phyloP scores from a whole-genome alignment of 108 stramenopile species.

The Craspedostauros australis region DNA sequence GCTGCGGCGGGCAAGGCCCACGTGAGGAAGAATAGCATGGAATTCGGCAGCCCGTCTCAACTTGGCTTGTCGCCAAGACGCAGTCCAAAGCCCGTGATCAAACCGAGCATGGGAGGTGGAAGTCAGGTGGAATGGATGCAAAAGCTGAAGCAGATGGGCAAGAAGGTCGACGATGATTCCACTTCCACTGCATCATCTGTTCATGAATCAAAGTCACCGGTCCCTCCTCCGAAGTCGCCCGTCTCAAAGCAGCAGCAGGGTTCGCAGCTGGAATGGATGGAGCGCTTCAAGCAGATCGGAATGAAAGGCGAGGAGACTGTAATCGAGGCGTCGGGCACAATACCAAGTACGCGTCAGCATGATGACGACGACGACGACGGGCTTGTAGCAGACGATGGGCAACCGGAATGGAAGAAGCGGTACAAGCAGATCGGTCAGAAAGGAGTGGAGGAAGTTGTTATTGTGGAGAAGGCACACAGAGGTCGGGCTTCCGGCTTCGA shows the following conservation, averaged over 20 bases:
- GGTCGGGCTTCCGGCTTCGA: too few relatives aligned
- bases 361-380: too few relatives aligned
- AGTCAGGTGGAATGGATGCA: constrained; percentile 7
- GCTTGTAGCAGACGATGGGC: too few relatives aligned
- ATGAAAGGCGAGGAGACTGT: too few relatives aligned
- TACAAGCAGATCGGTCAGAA: too few relatives aligned
- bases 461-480: too few relatives aligned
- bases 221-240: not conserved
- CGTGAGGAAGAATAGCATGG: not conserved
- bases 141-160: not conserved
- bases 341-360: too few relatives aligned
- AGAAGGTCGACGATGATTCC: not conserved
- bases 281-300: constrained; percentile 9
- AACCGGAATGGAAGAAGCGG: too few relatives aligned
- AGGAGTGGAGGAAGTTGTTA: too few relatives aligned
- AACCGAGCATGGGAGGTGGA: too few relatives aligned
- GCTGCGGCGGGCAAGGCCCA: not conserved
- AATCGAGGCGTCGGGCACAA: too few relatives aligned
- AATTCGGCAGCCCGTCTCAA: not conserved
- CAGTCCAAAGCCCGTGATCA: not conserved
- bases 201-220: not conserved
- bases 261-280: constrained; percentile 5
- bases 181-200: not conserved
- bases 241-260: not conserved
- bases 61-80: not conserved